These are phyloP conservation scores for Penicillium sp. DNA, from an alignment of 2,329 filamentous ascomycete species.

Conservation along the genomic window DNA sequence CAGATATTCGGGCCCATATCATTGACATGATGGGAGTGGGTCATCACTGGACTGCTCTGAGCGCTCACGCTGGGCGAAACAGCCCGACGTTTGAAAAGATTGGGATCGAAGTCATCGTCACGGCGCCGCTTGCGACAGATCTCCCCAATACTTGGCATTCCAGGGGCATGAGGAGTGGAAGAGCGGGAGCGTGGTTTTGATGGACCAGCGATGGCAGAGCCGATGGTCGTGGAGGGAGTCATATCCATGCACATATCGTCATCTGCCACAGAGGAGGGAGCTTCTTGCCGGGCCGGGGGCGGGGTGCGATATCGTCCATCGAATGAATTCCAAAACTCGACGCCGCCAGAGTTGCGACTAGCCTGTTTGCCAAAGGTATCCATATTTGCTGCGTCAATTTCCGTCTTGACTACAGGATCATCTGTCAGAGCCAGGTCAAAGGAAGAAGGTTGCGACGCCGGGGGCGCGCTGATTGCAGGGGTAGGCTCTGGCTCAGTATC, in stretches of 20 bases:
- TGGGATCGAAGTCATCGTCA: conserved; percentile 85
- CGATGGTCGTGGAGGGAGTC: conserved; percentile 35
- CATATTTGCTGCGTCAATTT: conserved; percentile 50
- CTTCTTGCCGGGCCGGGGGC: conserved; percentile 58
- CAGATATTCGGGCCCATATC: conserved; percentile 59
- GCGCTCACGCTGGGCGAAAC: conserved; percentile 89
- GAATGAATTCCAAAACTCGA: conserved; percentile 75
- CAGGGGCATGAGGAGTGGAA: conserved; percentile 42
- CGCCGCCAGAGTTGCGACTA: conserved; percentile 66
- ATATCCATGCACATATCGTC: conserved; percentile 42
- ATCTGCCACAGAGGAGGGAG: conserved; percentile 47
- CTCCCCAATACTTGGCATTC: conserved; percentile 61
- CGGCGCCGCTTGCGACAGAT: conserved; percentile 76
- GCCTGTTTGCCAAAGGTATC: conserved; percentile 73
- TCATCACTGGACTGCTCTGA: conserved; percentile 80
- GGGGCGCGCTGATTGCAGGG: conserved; percentile 40
- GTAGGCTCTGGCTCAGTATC: conserved; percentile 69
- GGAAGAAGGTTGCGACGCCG: conserved; percentile 49
- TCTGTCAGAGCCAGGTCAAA: conserved; percentile 13
- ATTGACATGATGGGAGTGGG: conserved; percentile 73
- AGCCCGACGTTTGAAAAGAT: conserved; percentile 83
- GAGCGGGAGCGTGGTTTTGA: conserved; percentile 37
- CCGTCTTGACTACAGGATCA: conserved; percentile 25
- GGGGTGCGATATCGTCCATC: conserved; percentile 65
- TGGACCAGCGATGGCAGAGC: conserved; percentile 27